Evolutionary conservation across 2,329 filamentous ascomycete genomes (phyloP).

Genomic region (Emericellopsis atlantica): DNA sequence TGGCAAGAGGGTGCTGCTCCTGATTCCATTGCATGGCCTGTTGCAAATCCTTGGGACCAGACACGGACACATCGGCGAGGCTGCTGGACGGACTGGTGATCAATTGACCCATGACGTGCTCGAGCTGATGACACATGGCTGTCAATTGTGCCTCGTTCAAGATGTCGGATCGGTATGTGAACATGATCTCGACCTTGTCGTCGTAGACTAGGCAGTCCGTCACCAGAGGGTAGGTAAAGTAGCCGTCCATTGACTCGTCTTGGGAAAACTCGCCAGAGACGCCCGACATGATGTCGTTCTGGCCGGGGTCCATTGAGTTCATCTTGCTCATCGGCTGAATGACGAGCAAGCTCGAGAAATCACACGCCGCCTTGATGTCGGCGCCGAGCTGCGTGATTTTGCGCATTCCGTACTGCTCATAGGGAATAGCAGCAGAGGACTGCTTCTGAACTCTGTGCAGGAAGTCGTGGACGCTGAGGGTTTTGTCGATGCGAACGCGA

Average conservation of each 20-base stretch:
- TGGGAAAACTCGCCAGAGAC: conserved; percentile 17
- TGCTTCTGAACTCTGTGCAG: conserved; percentile 3
- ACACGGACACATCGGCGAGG: too few species aligned
- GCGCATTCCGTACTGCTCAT: conserved; percentile 9
- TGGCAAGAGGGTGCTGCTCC: background rate
- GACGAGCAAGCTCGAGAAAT: conserved; percentile 8
- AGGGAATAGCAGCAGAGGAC: conserved; percentile 3
- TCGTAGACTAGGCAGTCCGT: background rate
- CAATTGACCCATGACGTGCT: background rate
- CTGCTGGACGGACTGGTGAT: too few species aligned
- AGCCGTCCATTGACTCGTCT: conserved; percentile 11
- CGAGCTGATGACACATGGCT: conserved; percentile 1
- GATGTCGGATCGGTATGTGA: conserved; percentile 2
- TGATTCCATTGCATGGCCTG: conserved; percentile 19
- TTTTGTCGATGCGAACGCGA: conserved; percentile 2
- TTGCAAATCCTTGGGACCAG: background rate
- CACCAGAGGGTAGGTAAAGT: conserved; percentile 2
- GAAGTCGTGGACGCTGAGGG: conserved; percentile 4
- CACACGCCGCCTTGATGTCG: conserved; percentile 3
- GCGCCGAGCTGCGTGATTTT: conserved; percentile 6
- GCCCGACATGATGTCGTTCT: background rate
- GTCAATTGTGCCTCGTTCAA: background rate
- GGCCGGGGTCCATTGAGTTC: background rate
- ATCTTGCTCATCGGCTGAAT: conserved; percentile 1
- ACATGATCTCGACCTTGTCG: conserved; percentile 1